Evolutionary conservation across 1,284 basidiomycete genomes (phyloP).

Genomic region (Farysia itapuensis): DNA sequence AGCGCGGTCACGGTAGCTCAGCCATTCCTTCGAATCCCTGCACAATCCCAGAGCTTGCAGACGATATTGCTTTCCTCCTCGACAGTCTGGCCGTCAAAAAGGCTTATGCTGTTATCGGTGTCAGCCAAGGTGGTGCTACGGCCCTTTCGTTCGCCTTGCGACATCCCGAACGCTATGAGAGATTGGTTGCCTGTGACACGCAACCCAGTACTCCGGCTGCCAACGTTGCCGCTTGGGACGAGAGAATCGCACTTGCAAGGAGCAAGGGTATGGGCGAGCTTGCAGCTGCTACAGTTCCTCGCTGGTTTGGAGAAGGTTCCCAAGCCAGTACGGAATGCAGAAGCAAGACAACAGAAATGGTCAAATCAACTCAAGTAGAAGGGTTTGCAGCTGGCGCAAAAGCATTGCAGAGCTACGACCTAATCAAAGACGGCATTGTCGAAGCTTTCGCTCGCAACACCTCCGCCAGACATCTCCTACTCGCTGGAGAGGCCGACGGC

Average conservation of each 20-base stretch:
- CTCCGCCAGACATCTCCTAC: conserved; percentile 46
- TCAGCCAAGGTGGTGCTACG: conserved; percentile 63
- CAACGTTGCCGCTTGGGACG: conserved; percentile 62
- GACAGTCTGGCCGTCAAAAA: conserved; percentile 54
- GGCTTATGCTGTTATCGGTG: conserved; percentile 60
- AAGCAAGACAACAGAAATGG: conserved; percentile 43
- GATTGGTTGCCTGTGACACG: conserved; percentile 61
- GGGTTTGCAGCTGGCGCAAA: conserved; percentile 61
- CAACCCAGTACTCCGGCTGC: conserved; percentile 61
- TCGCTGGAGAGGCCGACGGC: conserved; percentile 62
- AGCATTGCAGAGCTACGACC: conserved; percentile 61
- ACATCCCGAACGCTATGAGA: conserved; percentile 53
- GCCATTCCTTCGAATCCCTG: conserved; percentile 57
- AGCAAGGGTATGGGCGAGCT: conserved; percentile 55
- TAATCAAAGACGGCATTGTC: conserved; percentile 55
- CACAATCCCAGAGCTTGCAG: conserved; percentile 60
- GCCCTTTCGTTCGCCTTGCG: conserved; percentile 60
- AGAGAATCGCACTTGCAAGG: conserved; percentile 60
- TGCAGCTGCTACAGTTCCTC: conserved; percentile 60
- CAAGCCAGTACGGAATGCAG: conserved; percentile 39
- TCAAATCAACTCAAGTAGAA: conserved; percentile 58
- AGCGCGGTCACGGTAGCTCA: conserved; percentile 61
- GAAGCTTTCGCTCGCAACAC: conserved; percentile 34
- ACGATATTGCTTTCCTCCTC: conserved; percentile 60
- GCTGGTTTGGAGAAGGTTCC: conserved; percentile 60